Evolutionary conservation across 352 stramenopile genomes (phyloP), one percentile per base, ranked within the genome.

Genomic region (Phytophthora macrochlamydospora): DNA sequence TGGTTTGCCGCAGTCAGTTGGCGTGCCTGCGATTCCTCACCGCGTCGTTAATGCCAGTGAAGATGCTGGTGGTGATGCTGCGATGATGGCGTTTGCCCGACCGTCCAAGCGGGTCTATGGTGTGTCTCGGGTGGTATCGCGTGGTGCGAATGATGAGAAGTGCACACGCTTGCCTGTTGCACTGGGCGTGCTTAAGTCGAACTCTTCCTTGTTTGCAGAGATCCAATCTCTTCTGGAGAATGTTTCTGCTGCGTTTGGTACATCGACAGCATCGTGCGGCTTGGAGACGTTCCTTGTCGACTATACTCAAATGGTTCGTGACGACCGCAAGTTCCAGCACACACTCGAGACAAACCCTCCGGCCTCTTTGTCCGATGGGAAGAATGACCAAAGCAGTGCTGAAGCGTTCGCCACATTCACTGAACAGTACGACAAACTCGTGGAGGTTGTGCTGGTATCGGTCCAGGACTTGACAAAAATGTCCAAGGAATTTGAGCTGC

Each of bases 391-490:
- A 1, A 67, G 76, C 29, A 80, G 67, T 35, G 24, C 50, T 4
- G 35, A 76, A 55, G 77, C 73, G 24, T 57, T 83, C 38, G 42
- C 69, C 30, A 33, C 51, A 35, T 93, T 95, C 57, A 76, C 67
- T 14, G 60, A 78, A 32, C 51, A 72, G 13, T 92, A 89, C 58
- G 86, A 95, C 62, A 84, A 81, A 51, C 61, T 95, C 12, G 76
- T 95, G 2, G 81, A 89, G 52, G 89, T 78, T 1, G 81, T 95
- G 44, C 62, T 95, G 13, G 81, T 94, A 35, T 85, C 85, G 14
- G 91, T 95, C 45, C 88, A 95, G 56, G 80, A 94, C 31, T 50
- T 93, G 59, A 93, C 86, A 0, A 93, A 90, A 51, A 56, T 82
- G 0, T 65, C 68, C 2, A 73, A 79, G 42, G 62, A 86, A 32